Conservation (phyloP, 805 yeast genomes). For the Komagataella mondaviorum region DNA sequence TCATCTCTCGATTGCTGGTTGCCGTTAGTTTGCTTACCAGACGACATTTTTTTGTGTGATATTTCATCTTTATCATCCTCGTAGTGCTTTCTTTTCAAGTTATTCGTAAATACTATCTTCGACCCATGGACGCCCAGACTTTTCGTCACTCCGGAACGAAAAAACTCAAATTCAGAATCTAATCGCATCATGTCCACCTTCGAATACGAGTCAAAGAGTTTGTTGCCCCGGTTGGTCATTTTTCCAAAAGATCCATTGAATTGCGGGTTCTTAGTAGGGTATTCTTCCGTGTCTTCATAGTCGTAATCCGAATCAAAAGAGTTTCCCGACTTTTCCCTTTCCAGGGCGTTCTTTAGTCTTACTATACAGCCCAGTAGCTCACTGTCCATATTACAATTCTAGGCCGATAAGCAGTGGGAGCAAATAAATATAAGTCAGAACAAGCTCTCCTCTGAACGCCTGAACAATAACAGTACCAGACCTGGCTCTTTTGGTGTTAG, state of each 20-base stretch:
- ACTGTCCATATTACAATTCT: not conserved
- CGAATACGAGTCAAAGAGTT: not conserved
- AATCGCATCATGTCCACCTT: not conserved
- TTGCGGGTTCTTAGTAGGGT: not conserved
- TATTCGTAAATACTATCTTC: not conserved
- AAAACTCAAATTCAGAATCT: not conserved
- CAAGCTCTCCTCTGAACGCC: not conserved
- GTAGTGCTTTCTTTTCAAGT: not conserved
- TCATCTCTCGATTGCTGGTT: not conserved
- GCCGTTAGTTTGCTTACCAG: not conserved
- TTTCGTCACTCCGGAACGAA: not conserved
- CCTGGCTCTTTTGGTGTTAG: not conserved
- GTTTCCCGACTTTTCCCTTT: not conserved
- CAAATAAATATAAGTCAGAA: not conserved
- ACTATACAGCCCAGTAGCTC: not conserved
- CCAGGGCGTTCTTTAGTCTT: not conserved
- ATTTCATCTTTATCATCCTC: not conserved
- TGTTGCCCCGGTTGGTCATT: not conserved
- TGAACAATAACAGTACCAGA: not conserved
- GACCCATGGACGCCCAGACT: not conserved
- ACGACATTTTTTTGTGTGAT: not conserved
- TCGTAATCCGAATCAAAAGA: not conserved
- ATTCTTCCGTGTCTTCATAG: not conserved
- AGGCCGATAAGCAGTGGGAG: not conserved
- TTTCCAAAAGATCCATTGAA: not conserved